Evolutionary conservation across 2,329 filamentous ascomycete genomes (phyloP), one percentile per base, ranked within the genome.

Genomic region (Talaromyces sp.): DNA sequence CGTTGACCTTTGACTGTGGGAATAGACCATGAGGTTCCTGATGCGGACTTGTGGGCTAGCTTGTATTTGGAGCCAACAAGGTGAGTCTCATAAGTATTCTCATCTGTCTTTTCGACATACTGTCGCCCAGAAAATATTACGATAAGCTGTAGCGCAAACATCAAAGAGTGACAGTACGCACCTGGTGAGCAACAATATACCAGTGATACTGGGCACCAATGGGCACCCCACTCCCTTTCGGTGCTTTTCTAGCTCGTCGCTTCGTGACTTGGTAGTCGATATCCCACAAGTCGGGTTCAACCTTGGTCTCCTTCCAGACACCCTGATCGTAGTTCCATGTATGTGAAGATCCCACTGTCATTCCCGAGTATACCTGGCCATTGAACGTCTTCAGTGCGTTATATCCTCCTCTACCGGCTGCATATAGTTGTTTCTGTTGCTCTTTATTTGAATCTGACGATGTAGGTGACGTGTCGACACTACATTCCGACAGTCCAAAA

Each of bases 301-400:
- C 64, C 52, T 72, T 74, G 3, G 72, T 74, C 56, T 74, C 72
- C 48, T 70, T 71, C 71, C 71, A 74, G 11, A 65, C 58, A 0
- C 72, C 72, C n/a, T 65, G 65, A 24, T 74, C 70, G 53, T 75
- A 75, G 50, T 68, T 73, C 72, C 73, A 75, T 27, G 66, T 73
- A 58, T 74, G 71, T 0, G 72, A 73, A 9, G 71, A 72, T 10
- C 73, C 72, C 35, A 75, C 68, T 1, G 71, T 69, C 66, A 74
- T 77, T 4, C 70, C 73, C 10, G 74, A 71, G 59, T 73, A 74
- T 26, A 69, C 65, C 48, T 72, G 69, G 12, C 73, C 71, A n/a
- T 70, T 66, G 65, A 69, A 68, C 1, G 65, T 65, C 57, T 75
- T 74, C 14, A 74, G 63, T 3, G 68, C 63, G 58, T 73, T 73